phyloP scores from a whole-genome alignment of 2,329 filamentous ascomycete genomes.

The Trichoderma semiorbis region DNA sequence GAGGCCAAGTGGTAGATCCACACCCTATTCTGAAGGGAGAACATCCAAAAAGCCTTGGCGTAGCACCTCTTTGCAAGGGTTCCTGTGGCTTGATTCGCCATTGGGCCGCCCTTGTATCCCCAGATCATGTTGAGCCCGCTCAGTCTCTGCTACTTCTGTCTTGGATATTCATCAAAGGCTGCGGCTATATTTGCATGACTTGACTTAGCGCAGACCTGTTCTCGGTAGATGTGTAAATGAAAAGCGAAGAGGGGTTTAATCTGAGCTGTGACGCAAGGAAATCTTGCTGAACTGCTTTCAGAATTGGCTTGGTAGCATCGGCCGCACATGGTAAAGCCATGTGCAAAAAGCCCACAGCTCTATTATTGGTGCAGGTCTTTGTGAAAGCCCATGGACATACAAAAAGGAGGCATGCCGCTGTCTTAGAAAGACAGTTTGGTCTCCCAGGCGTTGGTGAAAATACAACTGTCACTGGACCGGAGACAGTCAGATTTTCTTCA shows the following conservation, averaged over 20 bases:
- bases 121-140: not conserved
- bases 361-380: not conserved
- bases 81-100: not conserved
- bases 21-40: not conserved
- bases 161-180: not conserved
- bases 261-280: slow-evolving; percentile 7
- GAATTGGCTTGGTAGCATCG: not conserved
- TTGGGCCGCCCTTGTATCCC: not conserved
- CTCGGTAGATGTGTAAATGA: not conserved
- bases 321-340: not conserved
- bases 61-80: not conserved
- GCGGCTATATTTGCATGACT: not conserved
- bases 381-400: not conserved
- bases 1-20: not conserved
- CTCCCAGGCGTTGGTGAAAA: not conserved
- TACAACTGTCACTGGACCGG: not conserved
- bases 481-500: not conserved
- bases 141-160: not conserved
- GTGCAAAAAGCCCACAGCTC: not conserved
- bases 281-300: not conserved
- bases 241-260: not conserved
- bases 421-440: not conserved
- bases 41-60: not conserved
- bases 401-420: not conserved
- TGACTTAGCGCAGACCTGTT: not conserved